These are phyloP conservation scores for Beauveria pseudobassiana DNA, from an alignment of 2,329 filamentous ascomycete genomes.

Conservation along the genomic window DNA sequence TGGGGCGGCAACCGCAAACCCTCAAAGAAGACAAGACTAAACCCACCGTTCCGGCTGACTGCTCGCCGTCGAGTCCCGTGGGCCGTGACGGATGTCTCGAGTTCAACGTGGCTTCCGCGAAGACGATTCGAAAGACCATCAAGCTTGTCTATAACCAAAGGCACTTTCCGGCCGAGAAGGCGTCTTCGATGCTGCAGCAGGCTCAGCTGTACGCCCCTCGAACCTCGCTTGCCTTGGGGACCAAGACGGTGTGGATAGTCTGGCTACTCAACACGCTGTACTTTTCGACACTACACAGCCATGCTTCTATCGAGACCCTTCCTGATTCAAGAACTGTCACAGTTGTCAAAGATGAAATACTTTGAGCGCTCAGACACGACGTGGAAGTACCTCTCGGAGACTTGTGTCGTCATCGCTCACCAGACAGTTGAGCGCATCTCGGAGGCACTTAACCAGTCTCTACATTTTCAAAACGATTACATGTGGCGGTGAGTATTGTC, in stretches of 20 bases:
- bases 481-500: constrained; percentile 2
- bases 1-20: not conserved
- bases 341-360: not conserved
- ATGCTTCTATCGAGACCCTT: not conserved
- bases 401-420: not conserved
- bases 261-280: not conserved
- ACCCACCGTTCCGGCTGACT: not conserved
- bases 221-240: not conserved
- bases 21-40: not conserved
- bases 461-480: not conserved
- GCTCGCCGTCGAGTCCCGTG: not conserved
- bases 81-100: not conserved
- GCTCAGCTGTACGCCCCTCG: not conserved
- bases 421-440: not conserved
- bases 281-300: not conserved
- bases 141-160: not conserved
- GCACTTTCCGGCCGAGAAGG: not conserved
- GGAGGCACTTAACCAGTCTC: not conserved
- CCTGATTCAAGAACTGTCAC: not conserved
- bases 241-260: not conserved
- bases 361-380: not conserved
- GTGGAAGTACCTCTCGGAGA: not conserved
- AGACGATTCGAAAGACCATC: not conserved
- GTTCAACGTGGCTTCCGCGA: not conserved
- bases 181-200: not conserved